These are phyloP conservation scores for Helichrysum umbraculigerum DNA, from an alignment of 129 eudicot genomes.

Conservation along the genomic window DNA sequence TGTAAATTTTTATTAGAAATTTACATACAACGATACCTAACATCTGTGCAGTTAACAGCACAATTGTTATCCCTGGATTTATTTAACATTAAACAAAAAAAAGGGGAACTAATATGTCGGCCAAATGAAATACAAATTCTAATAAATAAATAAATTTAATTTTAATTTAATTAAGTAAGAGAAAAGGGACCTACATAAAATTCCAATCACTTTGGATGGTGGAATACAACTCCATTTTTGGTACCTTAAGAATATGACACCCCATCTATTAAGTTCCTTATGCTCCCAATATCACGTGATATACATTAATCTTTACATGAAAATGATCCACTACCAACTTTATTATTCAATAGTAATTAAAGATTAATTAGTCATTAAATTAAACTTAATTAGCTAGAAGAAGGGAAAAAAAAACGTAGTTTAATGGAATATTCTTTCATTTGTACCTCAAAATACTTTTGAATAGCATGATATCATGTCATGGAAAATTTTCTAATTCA, in stretches of 20 bases:
- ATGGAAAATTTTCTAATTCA: no score
- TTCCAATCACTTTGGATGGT: conserved; percentile 40
- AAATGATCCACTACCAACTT: conserved; percentile 25
- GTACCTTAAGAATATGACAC: conserved; percentile 43
- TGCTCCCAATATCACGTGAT: conserved; percentile 29
- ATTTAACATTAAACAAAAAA: background rate
- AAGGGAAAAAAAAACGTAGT: background rate
- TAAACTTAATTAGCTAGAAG: background rate
- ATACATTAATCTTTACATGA: conserved; percentile 16
- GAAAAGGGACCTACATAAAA: conserved; percentile 26
- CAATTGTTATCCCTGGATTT: no score
- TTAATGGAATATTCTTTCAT: no score
- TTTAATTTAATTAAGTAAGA: background rate
- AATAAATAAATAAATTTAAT: background rate
- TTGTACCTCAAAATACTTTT: no score
- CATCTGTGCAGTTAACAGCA: no score
- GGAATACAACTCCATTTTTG: conserved; percentile 33
- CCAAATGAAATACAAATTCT: conserved; percentile 29
- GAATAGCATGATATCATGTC: no score
- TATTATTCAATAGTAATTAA: conserved; percentile 9
- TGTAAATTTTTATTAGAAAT: no score
- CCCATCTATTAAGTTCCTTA: conserved; percentile 29
- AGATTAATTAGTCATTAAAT: background rate
- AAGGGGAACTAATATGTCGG: conserved; percentile 31
- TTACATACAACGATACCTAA: no score